Base-by-base conservation (phyloP, 2,329 filamentous ascomycete genomes). In the Phialocephala sp. region DNA sequence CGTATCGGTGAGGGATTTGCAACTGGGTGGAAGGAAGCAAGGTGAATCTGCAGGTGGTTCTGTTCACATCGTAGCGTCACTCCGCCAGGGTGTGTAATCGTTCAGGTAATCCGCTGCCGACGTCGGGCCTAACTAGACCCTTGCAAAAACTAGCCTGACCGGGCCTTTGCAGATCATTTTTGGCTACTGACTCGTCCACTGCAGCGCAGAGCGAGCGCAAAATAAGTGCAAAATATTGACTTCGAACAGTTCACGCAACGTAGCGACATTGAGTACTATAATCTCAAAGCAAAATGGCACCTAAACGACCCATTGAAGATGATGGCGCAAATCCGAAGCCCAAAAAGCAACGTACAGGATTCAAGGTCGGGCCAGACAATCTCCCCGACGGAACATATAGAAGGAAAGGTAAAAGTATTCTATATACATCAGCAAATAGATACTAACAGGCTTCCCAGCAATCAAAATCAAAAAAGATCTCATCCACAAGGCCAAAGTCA, bases 401-500 rank as follows among this genome's bases (percentile, higher is more conserved):
- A 74, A 89, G 94, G 73, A 97, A 97, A 82, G 84, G 87, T 89
- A 71, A 14, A 20, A 24, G 22, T 6, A 32, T 43, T 37, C 57
- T 60, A 56, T 20, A 20, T 9, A 14, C 11, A 32, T 8, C 12
- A 59, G 14, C 15, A 18, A 32, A 8, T 52, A 24, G 2, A 58
- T 58, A 20, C 65, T 69, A 50, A 71, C 55, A 43, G 2, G 15
- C 15, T 27, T 43, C 24, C 62, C 61, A 94, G 92, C 91, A 65
- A 88, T 92, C 78, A 94, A 94, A 79, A 95, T 97, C 75, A 98
- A 98, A 79, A 86, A 90, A 70, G 87, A 91, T 71, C 82, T 97
- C 63, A 97, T 98, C 73, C 88, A 93, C 78, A 96, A 95, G 78
- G 93, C 94, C 67, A 97, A 97, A 79, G 84, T 97, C 68, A 95